Evolutionary conservation across 2,329 filamentous ascomycete species (phyloP).

Genomic region (Aspergillus pseudonomiae): DNA sequence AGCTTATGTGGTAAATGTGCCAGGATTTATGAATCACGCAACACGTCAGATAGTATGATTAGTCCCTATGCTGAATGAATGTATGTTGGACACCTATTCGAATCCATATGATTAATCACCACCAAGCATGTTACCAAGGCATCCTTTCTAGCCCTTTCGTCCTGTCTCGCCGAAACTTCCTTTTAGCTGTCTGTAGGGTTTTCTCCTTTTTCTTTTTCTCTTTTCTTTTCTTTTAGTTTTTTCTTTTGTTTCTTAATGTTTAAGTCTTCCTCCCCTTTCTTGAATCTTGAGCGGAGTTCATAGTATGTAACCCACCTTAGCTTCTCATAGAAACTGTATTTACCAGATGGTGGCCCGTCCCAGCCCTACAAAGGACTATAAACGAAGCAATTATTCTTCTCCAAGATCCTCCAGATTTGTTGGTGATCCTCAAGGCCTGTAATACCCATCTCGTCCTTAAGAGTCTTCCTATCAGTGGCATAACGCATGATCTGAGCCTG

Average conservation of each 20-base stretch:
- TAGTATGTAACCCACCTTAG: neutral
- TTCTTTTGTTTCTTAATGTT: too few relatives aligned
- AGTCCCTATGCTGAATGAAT: too few relatives aligned
- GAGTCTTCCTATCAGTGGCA: slow-evolving; percentile 34
- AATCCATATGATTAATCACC: neutral
- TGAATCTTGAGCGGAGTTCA: neutral
- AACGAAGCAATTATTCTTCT: slow-evolving; percentile 35
- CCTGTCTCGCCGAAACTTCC: neutral
- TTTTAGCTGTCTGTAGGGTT: neutral
- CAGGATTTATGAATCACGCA: neutral
- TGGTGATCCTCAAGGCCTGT: slow-evolving; percentile 33
- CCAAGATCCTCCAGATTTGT: slow-evolving; percentile 41
- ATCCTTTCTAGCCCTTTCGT: neutral
- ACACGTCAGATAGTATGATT: neutral
- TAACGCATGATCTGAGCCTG: slow-evolving; percentile 35
- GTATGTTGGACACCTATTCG: neutral
- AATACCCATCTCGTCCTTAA: slow-evolving; percentile 33
- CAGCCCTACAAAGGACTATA: slow-evolving; percentile 25
- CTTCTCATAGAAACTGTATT: neutral
- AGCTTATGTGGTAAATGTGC: neutral
- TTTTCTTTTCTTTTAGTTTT: too few relatives aligned
- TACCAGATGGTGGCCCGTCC: neutral
- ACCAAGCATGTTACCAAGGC: neutral
- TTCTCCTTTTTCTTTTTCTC: too few relatives aligned
- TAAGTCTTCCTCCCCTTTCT: too few relatives aligned